phyloP scores from a whole-genome alignment of 257 asterid genomes.

The Solanum gracilifrons region DNA sequence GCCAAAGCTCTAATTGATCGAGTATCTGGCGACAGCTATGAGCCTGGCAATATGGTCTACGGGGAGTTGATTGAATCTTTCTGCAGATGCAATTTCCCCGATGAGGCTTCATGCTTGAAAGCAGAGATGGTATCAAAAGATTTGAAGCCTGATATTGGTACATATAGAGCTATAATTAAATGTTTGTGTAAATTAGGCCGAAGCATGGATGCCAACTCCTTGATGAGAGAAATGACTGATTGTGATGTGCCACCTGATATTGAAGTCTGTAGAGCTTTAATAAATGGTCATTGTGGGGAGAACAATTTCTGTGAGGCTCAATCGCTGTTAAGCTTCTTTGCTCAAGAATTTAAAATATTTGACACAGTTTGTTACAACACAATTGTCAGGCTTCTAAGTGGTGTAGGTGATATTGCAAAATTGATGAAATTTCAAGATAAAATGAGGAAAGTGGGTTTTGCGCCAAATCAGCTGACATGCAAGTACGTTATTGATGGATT shows the following conservation, averaged over 20 bases:
- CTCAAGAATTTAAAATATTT: slow-evolving; percentile 36
- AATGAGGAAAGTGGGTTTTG: slow-evolving; percentile 62
- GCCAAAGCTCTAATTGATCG: slow-evolving; percentile 58
- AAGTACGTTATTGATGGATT: slow-evolving; percentile 59
- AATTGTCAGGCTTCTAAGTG: slow-evolving; percentile 30
- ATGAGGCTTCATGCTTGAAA: slow-evolving; percentile 47
- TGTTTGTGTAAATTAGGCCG: slow-evolving; percentile 47
- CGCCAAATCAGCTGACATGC: slow-evolving; percentile 50
- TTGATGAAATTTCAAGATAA: slow-evolving; percentile 50
- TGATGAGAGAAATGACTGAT: slow-evolving; percentile 61
- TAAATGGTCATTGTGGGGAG: slow-evolving; percentile 43
- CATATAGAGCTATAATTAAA: slow-evolving; percentile 44
- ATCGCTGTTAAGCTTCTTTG: slow-evolving; percentile 36
- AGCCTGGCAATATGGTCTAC: slow-evolving; percentile 34
- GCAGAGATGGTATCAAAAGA: slow-evolving; percentile 39
- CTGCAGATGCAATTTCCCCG: slow-evolving; percentile 35
- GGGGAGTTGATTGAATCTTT: slow-evolving; percentile 49
- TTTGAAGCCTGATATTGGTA: slow-evolving; percentile 32
- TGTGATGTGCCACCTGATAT: slow-evolving; percentile 38
- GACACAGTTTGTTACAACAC: slow-evolving; percentile 56
- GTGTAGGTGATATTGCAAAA: slow-evolving; percentile 33
- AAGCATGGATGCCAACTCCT: slow-evolving; percentile 46
- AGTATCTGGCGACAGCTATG: slow-evolving; percentile 27
- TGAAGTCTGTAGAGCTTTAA: slow-evolving; percentile 52
- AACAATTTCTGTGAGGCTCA: slow-evolving; percentile 32